Percentiles rank a stretch among this genome's conserved stretches.
phyloP scores from a whole-genome alignment of 768 basidiomycete species.

The Cystoderma amianthinum region DNA sequence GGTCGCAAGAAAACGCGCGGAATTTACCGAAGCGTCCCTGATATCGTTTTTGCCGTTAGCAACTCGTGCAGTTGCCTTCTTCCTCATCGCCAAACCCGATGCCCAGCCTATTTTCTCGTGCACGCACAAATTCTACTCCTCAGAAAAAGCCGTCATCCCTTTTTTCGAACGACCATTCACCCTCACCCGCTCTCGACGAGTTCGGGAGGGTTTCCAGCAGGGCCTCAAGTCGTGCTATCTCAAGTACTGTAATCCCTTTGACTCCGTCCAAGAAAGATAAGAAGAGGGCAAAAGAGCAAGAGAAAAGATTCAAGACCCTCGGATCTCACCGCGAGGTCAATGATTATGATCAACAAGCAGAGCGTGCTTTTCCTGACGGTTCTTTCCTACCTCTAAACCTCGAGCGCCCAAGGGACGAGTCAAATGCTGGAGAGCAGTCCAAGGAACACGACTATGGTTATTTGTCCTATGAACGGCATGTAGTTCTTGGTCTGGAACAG shows the following conservation, averaged over 20 bases:
- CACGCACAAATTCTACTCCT: slow-evolving; percentile 55
- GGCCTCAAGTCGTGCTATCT: slow-evolving; percentile 25
- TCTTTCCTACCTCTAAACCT: slow-evolving; percentile 47
- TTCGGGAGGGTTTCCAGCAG: slow-evolving; percentile 55
- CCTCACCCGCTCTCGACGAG: slow-evolving; percentile 42
- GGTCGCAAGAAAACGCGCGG: slow-evolving; percentile 11
- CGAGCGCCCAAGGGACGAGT: slow-evolving; percentile 35
- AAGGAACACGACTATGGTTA: slow-evolving; percentile 59
- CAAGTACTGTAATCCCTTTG: slow-evolving; percentile 14
- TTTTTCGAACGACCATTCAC: slow-evolving; percentile 15
- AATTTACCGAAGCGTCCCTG: slow-evolving; percentile 18
- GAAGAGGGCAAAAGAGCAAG: slow-evolving; percentile 35
- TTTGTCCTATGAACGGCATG: slow-evolving; percentile 64
- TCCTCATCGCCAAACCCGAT: slow-evolving; percentile 39
- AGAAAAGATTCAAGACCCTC: slow-evolving; percentile 34
- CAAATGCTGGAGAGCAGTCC: slow-evolving; percentile 25
- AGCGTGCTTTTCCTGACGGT: slow-evolving; percentile 38
- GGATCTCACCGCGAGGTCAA: slow-evolving; percentile 27
- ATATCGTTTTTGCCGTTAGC: slow-evolving; percentile 13
- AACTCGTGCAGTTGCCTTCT: slow-evolving; percentile 16
- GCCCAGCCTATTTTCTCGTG: slow-evolving; percentile 71
- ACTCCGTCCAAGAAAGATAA: slow-evolving; percentile 44
- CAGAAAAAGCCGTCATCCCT: slow-evolving; percentile 28
- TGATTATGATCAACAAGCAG: slow-evolving; percentile 17
- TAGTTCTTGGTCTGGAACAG: slow-evolving; percentile 71